Evolutionary conservation across 257 asterid genomes (phyloP).

Genomic region (Solanum medicagineum): DNA sequence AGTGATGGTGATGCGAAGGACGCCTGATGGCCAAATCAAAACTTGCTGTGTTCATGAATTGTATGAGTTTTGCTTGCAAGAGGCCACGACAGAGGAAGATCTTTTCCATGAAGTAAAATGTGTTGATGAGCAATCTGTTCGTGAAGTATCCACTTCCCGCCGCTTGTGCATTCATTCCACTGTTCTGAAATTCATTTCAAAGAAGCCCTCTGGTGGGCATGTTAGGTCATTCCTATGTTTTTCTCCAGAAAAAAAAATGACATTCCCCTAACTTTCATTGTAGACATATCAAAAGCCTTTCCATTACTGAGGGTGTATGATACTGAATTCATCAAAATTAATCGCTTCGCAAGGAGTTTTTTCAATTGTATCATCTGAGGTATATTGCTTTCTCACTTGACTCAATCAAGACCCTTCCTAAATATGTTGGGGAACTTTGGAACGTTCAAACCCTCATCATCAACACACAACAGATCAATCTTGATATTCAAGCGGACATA

Average conservation of each 20-base stretch:
- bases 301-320: constrained; percentile 45
- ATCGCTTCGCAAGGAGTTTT: constrained; percentile 28
- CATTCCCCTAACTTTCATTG: constrained; percentile 17
- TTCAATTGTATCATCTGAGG: constrained; percentile 40
- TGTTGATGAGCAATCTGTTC: neutral
- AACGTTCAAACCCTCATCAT: constrained; percentile 36
- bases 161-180: constrained; percentile 47
- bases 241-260: constrained; percentile 18
- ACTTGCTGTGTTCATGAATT: constrained; percentile 45
- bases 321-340: constrained; percentile 18
- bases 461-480: constrained; percentile 24
- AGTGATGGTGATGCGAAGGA: constrained; percentile 26
- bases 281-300: constrained; percentile 30
- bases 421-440: constrained; percentile 32
- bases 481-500: constrained; percentile 30
- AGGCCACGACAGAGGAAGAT: constrained; percentile 25
- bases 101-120: constrained; percentile 29
- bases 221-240: constrained; percentile 51
- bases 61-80: constrained; percentile 33
- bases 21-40: constrained; percentile 27
- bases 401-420: constrained; percentile 20
- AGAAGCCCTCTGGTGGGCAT: constrained; percentile 28
- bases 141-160: constrained; percentile 12
- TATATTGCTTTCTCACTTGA: constrained; percentile 28
- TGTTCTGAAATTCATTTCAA: constrained; percentile 22